Percentiles rank a stretch among this genome's conserved stretches.
phyloP scores from a whole-genome alignment of 2,329 filamentous ascomycete species.

The Botrytis galanthina region DNA sequence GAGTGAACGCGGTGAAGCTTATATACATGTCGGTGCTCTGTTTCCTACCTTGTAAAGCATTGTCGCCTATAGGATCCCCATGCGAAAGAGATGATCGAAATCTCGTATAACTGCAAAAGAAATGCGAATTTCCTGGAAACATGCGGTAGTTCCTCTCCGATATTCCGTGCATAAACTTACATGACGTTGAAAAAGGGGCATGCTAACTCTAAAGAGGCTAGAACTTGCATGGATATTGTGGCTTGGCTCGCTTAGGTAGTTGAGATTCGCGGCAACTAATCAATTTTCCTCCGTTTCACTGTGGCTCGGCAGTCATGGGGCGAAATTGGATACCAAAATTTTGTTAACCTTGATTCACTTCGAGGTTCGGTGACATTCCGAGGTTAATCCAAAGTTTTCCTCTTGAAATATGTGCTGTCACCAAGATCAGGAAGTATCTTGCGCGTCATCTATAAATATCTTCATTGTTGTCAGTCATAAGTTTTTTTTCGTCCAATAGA shows the following conservation, averaged over 20 bases:
- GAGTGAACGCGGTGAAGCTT: background rate
- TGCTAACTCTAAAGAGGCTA: background rate
- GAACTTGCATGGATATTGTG: background rate
- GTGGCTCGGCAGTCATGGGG: background rate
- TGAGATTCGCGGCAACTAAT: background rate
- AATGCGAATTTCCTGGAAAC: background rate
- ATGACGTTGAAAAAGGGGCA: constrained; percentile 9
- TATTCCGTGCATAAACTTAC: background rate
- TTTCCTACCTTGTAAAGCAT: background rate
- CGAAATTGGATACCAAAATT: background rate
- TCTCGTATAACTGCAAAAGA: background rate
- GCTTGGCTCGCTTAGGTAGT: constrained; percentile 5
- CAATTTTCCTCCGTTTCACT: background rate
- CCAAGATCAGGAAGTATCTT: background rate
- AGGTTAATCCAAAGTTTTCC: constrained; percentile 2
- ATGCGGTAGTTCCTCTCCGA: background rate
- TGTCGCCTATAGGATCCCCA: background rate
- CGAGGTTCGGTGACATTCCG: background rate
- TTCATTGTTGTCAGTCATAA: background rate
- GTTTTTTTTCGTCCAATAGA: background rate
- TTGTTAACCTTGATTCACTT: background rate
- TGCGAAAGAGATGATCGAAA: background rate
- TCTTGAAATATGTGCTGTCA: background rate
- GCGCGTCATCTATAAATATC: constrained; percentile 8
- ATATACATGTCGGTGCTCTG: background rate